Conservation (phyloP, 108 stramenopile species). For the Cylindrotheca fusiformis region DNA sequence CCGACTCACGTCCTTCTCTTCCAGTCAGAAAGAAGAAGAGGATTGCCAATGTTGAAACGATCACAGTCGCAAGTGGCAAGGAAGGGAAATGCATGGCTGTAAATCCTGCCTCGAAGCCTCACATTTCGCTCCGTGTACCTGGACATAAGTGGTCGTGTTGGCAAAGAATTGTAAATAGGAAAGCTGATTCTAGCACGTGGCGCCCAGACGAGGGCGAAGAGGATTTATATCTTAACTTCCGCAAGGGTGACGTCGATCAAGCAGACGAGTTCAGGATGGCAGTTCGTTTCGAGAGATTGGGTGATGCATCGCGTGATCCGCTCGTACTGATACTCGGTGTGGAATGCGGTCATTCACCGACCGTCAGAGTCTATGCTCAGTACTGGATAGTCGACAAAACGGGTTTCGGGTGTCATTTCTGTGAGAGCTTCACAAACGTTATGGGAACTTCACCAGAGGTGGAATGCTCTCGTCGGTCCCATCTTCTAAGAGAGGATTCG, state of each 20-base stretch:
- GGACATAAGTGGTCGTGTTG: slow-evolving; percentile 73
- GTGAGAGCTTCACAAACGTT: slow-evolving; percentile 56
- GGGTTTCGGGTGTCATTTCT: slow-evolving; percentile 71
- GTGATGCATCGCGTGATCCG: slow-evolving; percentile 38
- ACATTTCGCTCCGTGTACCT: slow-evolving; percentile 69
- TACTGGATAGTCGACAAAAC: slow-evolving; percentile 83
- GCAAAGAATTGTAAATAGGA: slow-evolving; percentile 71
- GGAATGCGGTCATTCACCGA: slow-evolving; percentile 63
- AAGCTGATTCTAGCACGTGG: slow-evolving; percentile 54
- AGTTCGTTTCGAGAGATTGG: slow-evolving; percentile 55
- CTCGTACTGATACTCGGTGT: slow-evolving; percentile 69
- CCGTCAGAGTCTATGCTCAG: slow-evolving; percentile 63
- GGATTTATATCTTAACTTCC: slow-evolving; percentile 39
- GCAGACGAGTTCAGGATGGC: slow-evolving; percentile 61
- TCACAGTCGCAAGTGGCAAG: slow-evolving; percentile 45
- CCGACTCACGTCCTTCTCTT: slow-evolving; percentile 35
- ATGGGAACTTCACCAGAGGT: slow-evolving; percentile 53
- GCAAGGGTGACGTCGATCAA: slow-evolving; percentile 40
- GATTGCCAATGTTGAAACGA: slow-evolving; percentile 37
- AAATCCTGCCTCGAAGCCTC: slow-evolving; percentile 67
- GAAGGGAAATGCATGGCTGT: slow-evolving; percentile 62
- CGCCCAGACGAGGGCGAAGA: slow-evolving; percentile 59
- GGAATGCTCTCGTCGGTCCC: slow-evolving; percentile 55
- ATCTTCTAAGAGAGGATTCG: slow-evolving; percentile 31
- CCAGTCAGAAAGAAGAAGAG: slow-evolving; percentile 25